Conservation (phyloP, 352 stramenopile species). For the Phytopythium mirpurense region DNA sequence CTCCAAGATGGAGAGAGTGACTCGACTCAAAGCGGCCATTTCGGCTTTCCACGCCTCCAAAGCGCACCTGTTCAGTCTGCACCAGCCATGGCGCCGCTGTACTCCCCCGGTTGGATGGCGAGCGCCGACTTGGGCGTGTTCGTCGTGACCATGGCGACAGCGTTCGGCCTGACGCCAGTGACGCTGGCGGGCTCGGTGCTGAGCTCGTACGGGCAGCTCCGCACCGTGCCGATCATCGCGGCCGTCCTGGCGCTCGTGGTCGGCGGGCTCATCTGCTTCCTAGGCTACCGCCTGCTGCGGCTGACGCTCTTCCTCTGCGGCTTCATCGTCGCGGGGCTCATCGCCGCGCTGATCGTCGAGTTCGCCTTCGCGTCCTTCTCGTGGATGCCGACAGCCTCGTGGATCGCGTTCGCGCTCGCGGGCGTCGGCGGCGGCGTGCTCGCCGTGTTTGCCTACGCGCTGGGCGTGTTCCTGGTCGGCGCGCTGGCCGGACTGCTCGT, state of each 20-base stretch:
- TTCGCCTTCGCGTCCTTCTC: constrained; percentile 27
- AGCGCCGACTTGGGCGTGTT: not conserved
- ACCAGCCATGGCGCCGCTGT: not conserved
- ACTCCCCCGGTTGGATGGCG: not conserved
- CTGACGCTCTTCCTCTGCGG: constrained; percentile 42
- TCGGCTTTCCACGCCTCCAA: not conserved
- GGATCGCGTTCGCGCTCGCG: constrained; percentile 41
- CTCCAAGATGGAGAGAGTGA: not conserved
- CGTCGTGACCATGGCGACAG: not conserved
- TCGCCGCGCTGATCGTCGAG: constrained; percentile 35
- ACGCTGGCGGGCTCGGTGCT: constrained; percentile 1
- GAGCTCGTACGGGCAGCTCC: constrained; percentile 16
- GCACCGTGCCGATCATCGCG: constrained; percentile 33
- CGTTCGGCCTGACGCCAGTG: constrained; percentile 1
- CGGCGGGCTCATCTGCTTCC: constrained; percentile 39
- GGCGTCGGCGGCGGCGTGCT: constrained; percentile 32
- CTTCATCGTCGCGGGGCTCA: constrained; percentile 46
- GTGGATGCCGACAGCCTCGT: constrained; percentile 43
- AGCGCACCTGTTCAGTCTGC: too few relatives aligned
- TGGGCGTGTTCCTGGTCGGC: constrained; percentile 46
- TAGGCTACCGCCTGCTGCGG: constrained; percentile 45
- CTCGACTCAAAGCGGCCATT: too few relatives aligned
- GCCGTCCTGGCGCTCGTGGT: constrained; percentile 43
- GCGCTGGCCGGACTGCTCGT: constrained; percentile 19
- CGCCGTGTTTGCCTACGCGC: constrained; percentile 38